phyloP scores from a whole-genome alignment of 169 alveolate species.

The Cryptosporidium meleagridis region DNA sequence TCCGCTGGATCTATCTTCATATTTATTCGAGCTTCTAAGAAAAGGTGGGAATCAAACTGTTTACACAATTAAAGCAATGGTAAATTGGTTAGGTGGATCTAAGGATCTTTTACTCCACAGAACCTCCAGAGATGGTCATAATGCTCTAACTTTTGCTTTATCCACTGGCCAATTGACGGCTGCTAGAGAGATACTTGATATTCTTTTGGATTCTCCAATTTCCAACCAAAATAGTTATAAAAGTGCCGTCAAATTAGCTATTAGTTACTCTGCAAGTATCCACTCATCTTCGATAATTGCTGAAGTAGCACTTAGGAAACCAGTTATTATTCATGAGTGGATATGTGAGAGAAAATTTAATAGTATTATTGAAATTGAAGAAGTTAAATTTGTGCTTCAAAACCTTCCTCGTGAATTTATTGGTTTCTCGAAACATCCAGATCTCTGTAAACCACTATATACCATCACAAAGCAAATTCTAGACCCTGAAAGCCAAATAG shows the following conservation, averaged over 20 bases:
- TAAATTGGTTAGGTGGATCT: constrained; percentile 36
- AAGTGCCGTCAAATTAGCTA: constrained; percentile 59
- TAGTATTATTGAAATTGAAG: constrained; percentile 46
- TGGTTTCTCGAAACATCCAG: constrained; percentile 59
- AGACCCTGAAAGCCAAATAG: constrained; percentile 71
- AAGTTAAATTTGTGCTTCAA: constrained; percentile 42
- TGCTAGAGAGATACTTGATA: constrained; percentile 63
- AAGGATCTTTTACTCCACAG: constrained; percentile 30
- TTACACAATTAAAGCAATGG: constrained; percentile 47
- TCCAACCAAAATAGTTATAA: constrained; percentile 27
- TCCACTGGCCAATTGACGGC: constrained; percentile 64
- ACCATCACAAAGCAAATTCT: constrained; percentile 37
- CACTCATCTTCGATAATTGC: constrained; percentile 23
- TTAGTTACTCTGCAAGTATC: constrained; percentile 52
- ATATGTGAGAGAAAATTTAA: constrained; percentile 58
- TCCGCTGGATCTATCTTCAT: constrained; percentile 60
- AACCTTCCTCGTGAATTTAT: constrained; percentile 65
- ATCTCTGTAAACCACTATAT: constrained; percentile 58
- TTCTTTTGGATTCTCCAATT: constrained; percentile 21
- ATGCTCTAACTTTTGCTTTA: constrained; percentile 69
- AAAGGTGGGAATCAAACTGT: constrained; percentile 64
- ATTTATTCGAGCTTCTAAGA: constrained; percentile 48
- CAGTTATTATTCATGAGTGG: constrained; percentile 55
- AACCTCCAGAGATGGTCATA: constrained; percentile 67
- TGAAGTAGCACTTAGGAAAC: constrained; percentile 56